Evolutionary conservation across 768 basidiomycete genomes (phyloP).

Genomic region (Suillus subaureus): DNA sequence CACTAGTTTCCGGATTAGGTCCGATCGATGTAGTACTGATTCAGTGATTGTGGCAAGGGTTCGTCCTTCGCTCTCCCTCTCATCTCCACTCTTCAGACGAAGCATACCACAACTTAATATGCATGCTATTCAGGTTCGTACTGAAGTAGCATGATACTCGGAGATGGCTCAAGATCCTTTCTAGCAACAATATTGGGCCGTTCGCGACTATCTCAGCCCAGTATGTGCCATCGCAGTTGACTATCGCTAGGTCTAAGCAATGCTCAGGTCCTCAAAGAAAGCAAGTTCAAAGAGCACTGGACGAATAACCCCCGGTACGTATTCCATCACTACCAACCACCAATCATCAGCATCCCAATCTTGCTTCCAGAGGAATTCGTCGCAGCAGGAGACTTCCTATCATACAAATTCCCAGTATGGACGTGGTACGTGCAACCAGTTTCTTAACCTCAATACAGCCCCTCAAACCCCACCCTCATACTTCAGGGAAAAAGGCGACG

Average conservation of each 20-base stretch:
- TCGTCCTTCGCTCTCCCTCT: conserved; percentile 22
- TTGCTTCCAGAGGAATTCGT: conserved; percentile 86
- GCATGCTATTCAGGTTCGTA: conserved; percentile 51
- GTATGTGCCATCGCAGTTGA: conserved; percentile 48
- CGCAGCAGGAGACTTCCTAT: conserved; percentile 94
- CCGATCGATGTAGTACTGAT: conserved; percentile 29
- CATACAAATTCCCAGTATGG: conserved; percentile 99
- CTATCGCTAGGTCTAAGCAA: conserved; percentile 24
- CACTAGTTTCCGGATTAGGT: conserved; percentile 32
- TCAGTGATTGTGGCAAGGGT: conserved; percentile 28
- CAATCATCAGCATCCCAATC: conserved; percentile 9
- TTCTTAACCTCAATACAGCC: conserved; percentile 2
- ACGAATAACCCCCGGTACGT: conserved; percentile 87
- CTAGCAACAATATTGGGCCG: conserved; percentile 91
- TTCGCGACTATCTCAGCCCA: conserved; percentile 92
- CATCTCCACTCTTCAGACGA: conserved; percentile 14
- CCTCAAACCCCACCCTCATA: conserved; percentile 9
- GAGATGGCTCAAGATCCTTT: conserved; percentile 11
- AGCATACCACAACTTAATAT: conserved; percentile 28
- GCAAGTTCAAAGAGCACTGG: conserved; percentile 99
- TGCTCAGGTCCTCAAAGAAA: conserved; percentile 88
- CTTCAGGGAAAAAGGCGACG: conserved; percentile 91
- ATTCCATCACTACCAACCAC: conserved; percentile 1
- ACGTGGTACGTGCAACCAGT: conserved; percentile 64
- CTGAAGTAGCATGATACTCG: neutral